Evolutionary conservation across 2,329 filamentous ascomycete species (phyloP), one percentile per base, ranked within the genome.

Genomic region (Ceratocystis harringtonii): DNA sequence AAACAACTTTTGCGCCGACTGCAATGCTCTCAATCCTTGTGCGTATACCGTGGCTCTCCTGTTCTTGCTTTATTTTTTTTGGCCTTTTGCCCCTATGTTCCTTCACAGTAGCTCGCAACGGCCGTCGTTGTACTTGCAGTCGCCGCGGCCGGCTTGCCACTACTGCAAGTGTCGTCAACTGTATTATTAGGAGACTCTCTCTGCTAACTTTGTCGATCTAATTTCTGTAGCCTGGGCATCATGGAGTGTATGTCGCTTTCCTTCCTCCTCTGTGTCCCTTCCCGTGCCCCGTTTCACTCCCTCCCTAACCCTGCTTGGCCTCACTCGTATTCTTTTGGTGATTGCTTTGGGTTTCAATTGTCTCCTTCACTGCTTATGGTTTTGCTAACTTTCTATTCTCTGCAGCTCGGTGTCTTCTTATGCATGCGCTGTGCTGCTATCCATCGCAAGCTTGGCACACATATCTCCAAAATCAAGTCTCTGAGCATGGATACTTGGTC

Each of bases 401-500:
- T 41, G n/a, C 19, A 96, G 89, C 79, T 99, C 76, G 94, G 94
- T 68, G 85, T 97, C 69, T 99, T 99, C 74, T 80, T 99, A 62
- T 99, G 94, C 78, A 95, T 99, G 89, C 90, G 94, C 74, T 99
- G 94, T 80, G 94, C 92, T 64, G 84, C 91, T 65, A 83, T 97
- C 72, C 94, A 99, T 78, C 89, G 94, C 73, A 97, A 97, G 77
- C 80, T 99, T 72, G 94, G 94, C 68, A 97, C 94, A 50, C 94
- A 99, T 76, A 90, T 99, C 69, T 96, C 92, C 70, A 99, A 99
- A 76, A 91, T 99, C 79, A 99, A 99, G 77, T 97, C 92, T 45
- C 77, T 99, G 77, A 97, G 89, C 75, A 97, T 99, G 92, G 94
- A 99, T 76, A 94, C 88, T 70, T 99, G 94, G 94, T 86, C 89